Evolutionary conservation across 2,329 filamentous ascomycete genomes (phyloP).

Genomic region (Scytalidium lignicola): DNA sequence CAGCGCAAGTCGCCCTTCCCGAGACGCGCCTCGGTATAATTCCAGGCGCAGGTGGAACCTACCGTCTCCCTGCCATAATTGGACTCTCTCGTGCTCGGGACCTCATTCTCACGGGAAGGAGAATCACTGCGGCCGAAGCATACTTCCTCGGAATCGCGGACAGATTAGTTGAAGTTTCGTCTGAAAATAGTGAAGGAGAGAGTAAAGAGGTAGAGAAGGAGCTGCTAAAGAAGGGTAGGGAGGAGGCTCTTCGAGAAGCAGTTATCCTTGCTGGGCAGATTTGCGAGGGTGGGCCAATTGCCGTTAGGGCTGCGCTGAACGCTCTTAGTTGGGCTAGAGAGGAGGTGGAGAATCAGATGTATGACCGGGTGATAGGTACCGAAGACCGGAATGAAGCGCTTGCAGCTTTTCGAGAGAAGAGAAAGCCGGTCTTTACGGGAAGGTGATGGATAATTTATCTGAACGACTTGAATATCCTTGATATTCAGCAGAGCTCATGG

Average conservation of each 20-base stretch:
- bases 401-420: constrained; percentile 75
- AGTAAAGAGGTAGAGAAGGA: constrained; percentile 31
- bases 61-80: constrained; percentile 76
- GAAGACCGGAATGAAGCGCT: constrained; percentile 87
- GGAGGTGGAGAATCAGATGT: constrained; percentile 80
- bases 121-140: constrained; percentile 76
- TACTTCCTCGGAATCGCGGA: constrained; percentile 90
- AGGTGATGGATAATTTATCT: too few species aligned
- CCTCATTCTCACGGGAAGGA: constrained; percentile 83
- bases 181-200: constrained; percentile 38
- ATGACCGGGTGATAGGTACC: constrained; percentile 75
- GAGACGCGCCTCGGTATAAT: constrained; percentile 93
- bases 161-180: constrained; percentile 75
- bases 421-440: constrained; percentile 63
- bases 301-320: constrained; percentile 70
- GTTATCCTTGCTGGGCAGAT: constrained; percentile 78
- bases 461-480: too few species aligned
- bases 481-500: too few species aligned
- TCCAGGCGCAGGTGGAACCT: constrained; percentile 89
- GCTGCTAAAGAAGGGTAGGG: constrained; percentile 54
- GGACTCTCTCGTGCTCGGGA: constrained; percentile 80
- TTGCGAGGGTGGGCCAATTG: constrained; percentile 83
- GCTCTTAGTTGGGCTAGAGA: constrained; percentile 71
- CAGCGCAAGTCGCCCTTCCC: constrained; percentile 74
- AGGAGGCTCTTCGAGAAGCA: constrained; percentile 67